Evolutionary conservation across 352 stramenopile species (phyloP), one percentile per base, ranked within the genome.

Genomic region (Saprolegnia parasitica): DNA sequence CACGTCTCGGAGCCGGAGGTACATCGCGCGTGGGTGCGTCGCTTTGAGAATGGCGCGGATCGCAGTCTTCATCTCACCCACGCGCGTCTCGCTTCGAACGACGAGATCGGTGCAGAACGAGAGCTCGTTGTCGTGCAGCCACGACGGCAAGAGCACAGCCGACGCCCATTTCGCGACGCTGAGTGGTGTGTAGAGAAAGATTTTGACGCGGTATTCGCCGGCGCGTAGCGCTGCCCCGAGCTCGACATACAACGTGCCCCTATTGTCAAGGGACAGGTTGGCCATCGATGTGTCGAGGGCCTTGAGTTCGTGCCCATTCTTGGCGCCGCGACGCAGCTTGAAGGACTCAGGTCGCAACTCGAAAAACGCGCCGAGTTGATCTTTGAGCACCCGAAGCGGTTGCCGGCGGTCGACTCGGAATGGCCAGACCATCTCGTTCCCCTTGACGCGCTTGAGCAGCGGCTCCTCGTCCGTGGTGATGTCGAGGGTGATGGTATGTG

Each of bases 281-380:
- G 78, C 86, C 1, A 93, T 70, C 23, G 84, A 89, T 55, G 78
- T 87, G 49, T 93, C 82, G 47, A 91, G 81, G 2, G 78, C 78
- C 73, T 93, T 93, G 60, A 93, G 89, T 68, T 93, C 86, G 8
- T 91, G 82, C n/a, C 83, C 80, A 21, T 82, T 77, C 40, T 76
- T 81, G 50, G 88, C 82, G 37, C 83, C 83, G 21, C 86, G 86
- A n/a, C 90, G 67, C 21, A 93, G 63, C 72, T 93, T 93, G 67
- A 93, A 93, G 42, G 81, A 73, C 32, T 86, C 76, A 0, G 76
- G 67, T 0, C 76, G 66, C 24, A 92, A 56, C 0, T 70, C 74
- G 29, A 93, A 80, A 50, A 76, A 77, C 10, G 45, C 58, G 40
- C 73, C 74, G 60, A 93, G 90, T 29, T 70, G 76, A 23, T 81